phyloP scores from a whole-genome alignment of 352 stramenopile genomes.

The Phytophthora macrochlamydospora region DNA sequence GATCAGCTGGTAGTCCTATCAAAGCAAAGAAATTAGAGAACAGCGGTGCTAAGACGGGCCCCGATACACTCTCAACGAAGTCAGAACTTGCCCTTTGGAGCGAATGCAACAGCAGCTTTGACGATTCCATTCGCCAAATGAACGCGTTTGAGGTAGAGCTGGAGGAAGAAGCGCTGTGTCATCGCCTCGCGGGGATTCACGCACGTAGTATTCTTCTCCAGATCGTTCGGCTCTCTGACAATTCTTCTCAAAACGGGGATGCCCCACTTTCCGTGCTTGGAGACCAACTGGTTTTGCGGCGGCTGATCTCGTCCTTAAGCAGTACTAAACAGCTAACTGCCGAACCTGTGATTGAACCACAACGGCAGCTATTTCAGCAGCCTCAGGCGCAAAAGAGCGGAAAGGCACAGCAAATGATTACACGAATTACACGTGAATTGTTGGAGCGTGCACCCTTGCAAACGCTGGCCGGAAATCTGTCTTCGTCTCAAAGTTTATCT shows the following conservation, averaged over 20 bases:
- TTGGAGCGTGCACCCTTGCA: conserved; percentile 42
- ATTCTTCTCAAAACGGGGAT: conserved; percentile 24
- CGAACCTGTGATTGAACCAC: conserved; percentile 3
- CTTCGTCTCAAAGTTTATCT: conserved; percentile 54
- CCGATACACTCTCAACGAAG: conserved; percentile 12
- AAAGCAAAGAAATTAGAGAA: conserved; percentile 48
- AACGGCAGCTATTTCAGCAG: conserved; percentile 27
- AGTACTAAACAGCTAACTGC: conserved; percentile 7
- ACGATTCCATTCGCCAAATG: conserved; percentile 66
- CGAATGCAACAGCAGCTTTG: conserved; percentile 66
- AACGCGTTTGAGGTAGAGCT: conserved; percentile 65
- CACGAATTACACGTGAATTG: conserved; percentile 49
- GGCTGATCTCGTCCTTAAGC: conserved; percentile 64
- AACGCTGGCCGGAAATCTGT: conserved; percentile 62
- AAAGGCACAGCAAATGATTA: conserved; percentile 71
- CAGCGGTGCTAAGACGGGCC: conserved; percentile 2
- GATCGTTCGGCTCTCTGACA: conserved; percentile 60
- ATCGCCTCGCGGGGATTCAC: conserved; percentile 67
- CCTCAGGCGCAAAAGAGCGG: conserved; percentile 28
- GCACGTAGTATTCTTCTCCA: conserved; percentile 71
- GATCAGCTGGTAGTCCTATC: conserved; percentile 45
- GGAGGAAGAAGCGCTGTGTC: conserved; percentile 64
- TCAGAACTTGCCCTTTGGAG: conserved; percentile 68
- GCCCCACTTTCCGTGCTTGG: conserved; percentile 62
- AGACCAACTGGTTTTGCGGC: conserved; percentile 65